These are phyloP conservation scores for Coemansia sp. DNA, from an alignment of 192 early-diverging fungal species.

Conservation along the genomic window DNA sequence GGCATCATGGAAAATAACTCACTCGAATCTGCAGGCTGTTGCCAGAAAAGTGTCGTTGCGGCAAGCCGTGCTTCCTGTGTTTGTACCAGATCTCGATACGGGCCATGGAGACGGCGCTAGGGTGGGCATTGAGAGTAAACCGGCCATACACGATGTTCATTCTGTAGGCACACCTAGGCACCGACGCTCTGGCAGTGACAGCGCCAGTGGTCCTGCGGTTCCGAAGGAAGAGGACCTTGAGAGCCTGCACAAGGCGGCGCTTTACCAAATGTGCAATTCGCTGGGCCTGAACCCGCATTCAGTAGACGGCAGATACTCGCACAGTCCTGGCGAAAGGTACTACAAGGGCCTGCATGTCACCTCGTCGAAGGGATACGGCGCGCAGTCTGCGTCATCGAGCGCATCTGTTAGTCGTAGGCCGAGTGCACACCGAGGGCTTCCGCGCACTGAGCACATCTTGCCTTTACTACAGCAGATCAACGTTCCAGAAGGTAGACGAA, in stretches of 20 bases:
- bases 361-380: background rate
- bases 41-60: slow-evolving; percentile 9
- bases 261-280: slow-evolving; percentile 33
- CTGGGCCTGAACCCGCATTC: slow-evolving; percentile 42
- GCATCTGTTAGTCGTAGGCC: slow-evolving; percentile 30
- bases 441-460: slow-evolving; percentile 38
- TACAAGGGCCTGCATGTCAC: background rate
- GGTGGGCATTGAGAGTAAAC: background rate
- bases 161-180: slow-evolving; percentile 8
- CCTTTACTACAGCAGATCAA: slow-evolving; percentile 40
- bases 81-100: background rate
- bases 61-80: background rate
- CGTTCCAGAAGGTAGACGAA: slow-evolving; percentile 13
- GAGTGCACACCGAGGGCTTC: slow-evolving; percentile 33
- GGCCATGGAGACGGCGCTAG: background rate
- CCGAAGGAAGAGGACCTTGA: slow-evolving; percentile 33
- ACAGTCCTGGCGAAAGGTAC: slow-evolving; percentile 2
- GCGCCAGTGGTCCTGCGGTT: slow-evolving; percentile 5
- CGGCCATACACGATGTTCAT: background rate
- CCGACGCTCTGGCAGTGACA: slow-evolving; percentile 43
- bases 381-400: slow-evolving; percentile 19
- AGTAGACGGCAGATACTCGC: slow-evolving; percentile 24
- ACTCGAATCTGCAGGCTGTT: slow-evolving; percentile 22
- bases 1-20: slow-evolving; percentile 36
- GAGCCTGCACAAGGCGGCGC: slow-evolving; percentile 25